Base-by-base conservation (phyloP, 345 rosid genomes). In the Laguncularia racemosa region DNA sequence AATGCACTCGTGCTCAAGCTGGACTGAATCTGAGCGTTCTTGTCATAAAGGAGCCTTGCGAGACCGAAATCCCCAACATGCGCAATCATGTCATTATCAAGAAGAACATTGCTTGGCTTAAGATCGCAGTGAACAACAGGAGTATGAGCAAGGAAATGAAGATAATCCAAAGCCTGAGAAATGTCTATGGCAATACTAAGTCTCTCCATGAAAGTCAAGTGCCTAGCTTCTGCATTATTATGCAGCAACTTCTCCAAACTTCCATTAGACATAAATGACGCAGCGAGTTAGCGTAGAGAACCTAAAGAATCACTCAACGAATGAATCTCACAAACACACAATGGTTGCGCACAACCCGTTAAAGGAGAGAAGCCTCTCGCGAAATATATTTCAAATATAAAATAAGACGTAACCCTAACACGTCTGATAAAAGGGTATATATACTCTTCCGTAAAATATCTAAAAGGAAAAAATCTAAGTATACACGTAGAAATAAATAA, bases 31-130 rank as follows among this genome's bases (percentile, higher is more conserved):
- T 46, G 53, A 61, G 26, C 12, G 52, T 21, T 51, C 51, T 46
- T 57, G 21, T 66, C 64, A 10, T 47, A 0, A 19, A 61, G 57
- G 12, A 75, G 54, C 66, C 67, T 64, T 0, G 76, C 76, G 2
- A 76, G 46, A 9, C 80, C 80, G 26, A 76, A 76, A n/a, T 71
- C 76, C 9, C 71, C 68, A 0, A 71, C 69, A 20, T 38, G 68
- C 0, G 69, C 76, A 16, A 49, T 58, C 73, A 68, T 20, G 23
- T 64, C 71, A 12, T 43, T 44, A 33, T 67, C 73, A 0, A 75
- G 73, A 50, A 78, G 80, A 69, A 81, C 48, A 46, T 81, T 76
- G 71, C 80, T 76, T 12, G 84, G 86, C 65, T 81, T 81, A 23
- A 78, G 50, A 58, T 81, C 77, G 45, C 73, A 61, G 3, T 73